Conservation (phyloP, 2,329 filamentous ascomycete genomes). For the Botrytis fabae region DNA sequence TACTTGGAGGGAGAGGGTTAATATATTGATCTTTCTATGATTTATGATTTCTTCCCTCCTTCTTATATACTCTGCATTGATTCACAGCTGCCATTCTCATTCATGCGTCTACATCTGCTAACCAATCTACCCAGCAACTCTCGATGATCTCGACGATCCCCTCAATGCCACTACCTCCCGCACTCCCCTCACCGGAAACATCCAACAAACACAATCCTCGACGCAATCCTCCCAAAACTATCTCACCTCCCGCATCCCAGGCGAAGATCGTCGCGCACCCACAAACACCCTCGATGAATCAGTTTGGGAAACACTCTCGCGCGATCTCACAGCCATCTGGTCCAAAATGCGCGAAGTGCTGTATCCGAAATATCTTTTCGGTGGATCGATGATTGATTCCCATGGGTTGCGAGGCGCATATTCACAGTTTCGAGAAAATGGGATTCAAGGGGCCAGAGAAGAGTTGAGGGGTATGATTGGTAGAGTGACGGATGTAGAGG, state of each 20-base stretch:
- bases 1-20: background rate
- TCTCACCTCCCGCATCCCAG: constrained; percentile 84
- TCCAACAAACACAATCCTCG: constrained; percentile 53
- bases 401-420: constrained; percentile 59
- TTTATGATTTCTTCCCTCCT: background rate
- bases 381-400: constrained; percentile 65
- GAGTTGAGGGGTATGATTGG: constrained; percentile 62
- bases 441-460: constrained; percentile 59
- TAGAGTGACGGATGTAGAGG: constrained; percentile 63
- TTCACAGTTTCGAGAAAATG: constrained; percentile 59
- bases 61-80: background rate
- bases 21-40: background rate
- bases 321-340: constrained; percentile 91
- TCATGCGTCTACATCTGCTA: background rate
- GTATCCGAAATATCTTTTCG: constrained; percentile 90
- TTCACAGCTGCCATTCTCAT: background rate
- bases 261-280: constrained; percentile 86
- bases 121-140: constrained; percentile 23
- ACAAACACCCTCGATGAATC: constrained; percentile 95
- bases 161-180: constrained; percentile 76
- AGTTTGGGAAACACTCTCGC: constrained; percentile 94
- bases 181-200: constrained; percentile 81
- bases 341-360: constrained; percentile 97
- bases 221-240: constrained; percentile 72
- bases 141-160: constrained; percentile 86